A percentile compares a stretch with the other conserved stretches of the same genome.
These are phyloP conservation scores for peach (Prunus persica) DNA, from an alignment of 306 rosid genomes.

Conservation along the genomic window Prunus_persica_NCBIv2 NC_034013.1:17858501-17859000, in stretches of 20 bases:
- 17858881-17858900: slow-evolving; percentile 36
- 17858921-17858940: slow-evolving; percentile 45
- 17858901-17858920: slow-evolving; percentile 50
- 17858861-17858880: slow-evolving; percentile 50
- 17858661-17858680: slow-evolving; percentile 40
- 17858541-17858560: slow-evolving; percentile 30
- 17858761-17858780: slow-evolving; percentile 38
- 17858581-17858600: slow-evolving; percentile 33
- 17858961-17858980: slow-evolving; percentile 37
- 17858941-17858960: slow-evolving; percentile 46
- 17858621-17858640: slow-evolving; percentile 36
- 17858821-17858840: slow-evolving; percentile 21
- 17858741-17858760: slow-evolving; percentile 40
- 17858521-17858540: not conserved
- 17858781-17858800: slow-evolving; percentile 47
- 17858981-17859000: slow-evolving; percentile 36
- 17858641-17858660: slow-evolving; percentile 38
- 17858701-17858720: slow-evolving; percentile 34
- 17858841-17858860: slow-evolving; percentile 42
- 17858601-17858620: slow-evolving; percentile 27
- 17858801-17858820: slow-evolving; percentile 42
- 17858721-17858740: slow-evolving; percentile 37
- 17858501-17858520: slow-evolving; percentile 1
- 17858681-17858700: slow-evolving; percentile 34
- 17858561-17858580: slow-evolving; percentile 35